phyloP scores from a whole-genome alignment of 140 eudicot genomes.

The Stevia rebaudiana region DNA sequence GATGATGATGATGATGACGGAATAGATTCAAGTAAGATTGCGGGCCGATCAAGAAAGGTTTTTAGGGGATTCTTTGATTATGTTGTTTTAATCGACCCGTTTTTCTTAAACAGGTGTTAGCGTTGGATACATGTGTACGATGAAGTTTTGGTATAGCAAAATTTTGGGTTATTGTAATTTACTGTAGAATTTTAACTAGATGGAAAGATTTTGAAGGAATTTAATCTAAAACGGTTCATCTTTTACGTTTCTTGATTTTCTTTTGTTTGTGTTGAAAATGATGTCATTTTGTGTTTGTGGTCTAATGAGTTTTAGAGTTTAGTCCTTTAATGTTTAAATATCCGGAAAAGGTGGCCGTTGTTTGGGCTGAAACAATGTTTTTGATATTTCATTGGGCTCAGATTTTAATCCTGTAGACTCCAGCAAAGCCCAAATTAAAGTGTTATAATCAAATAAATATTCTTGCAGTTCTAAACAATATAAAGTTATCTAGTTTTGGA shows the following conservation, averaged over 20 bases:
- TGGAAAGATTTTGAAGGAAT: slow-evolving; percentile 28
- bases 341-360: background rate
- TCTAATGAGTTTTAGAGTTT: too few species aligned
- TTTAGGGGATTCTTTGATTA: slow-evolving; percentile 39
- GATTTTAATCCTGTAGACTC: too few species aligned
- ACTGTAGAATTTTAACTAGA: slow-evolving; percentile 26
- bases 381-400: too few species aligned
- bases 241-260: background rate
- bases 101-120: slow-evolving; percentile 25
- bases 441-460: too few species aligned
- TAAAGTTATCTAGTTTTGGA: too few species aligned
- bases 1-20: background rate
- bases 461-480: too few species aligned
- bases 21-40: background rate
- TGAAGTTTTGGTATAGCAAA: slow-evolving; percentile 31
- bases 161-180: slow-evolving; percentile 32
- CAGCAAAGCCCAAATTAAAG: too few species aligned
- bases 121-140: too few species aligned
- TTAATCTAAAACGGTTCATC: slow-evolving; percentile 16
- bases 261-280: background rate
- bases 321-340: background rate
- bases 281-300: background rate
- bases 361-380: too few species aligned
- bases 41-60: slow-evolving; percentile 28
- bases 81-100: slow-evolving; percentile 24